Conservation (phyloP, 345 rosid species). For the Syzygium grande region DNA sequence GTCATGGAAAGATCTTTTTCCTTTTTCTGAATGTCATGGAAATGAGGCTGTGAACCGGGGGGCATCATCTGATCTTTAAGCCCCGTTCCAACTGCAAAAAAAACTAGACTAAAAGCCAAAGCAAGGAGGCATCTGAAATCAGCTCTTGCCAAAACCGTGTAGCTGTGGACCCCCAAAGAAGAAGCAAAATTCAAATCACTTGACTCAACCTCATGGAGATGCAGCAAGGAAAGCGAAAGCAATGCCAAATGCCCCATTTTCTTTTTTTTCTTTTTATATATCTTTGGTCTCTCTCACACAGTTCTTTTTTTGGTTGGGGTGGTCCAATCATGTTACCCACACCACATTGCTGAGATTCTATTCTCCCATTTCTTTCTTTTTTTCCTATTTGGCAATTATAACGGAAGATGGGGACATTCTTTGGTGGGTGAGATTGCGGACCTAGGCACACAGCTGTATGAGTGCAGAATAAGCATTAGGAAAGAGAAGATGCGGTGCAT, state of each 20-base stretch:
- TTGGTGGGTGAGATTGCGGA: not conserved
- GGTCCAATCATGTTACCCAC: not conserved
- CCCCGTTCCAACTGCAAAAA: not conserved
- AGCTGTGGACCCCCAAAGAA: not conserved
- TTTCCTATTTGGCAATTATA: not conserved
- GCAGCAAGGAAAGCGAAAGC: not conserved
- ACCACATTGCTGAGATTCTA: not conserved
- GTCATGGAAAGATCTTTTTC: not conserved
- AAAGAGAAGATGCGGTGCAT: not conserved
- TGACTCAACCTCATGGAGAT: not conserved
- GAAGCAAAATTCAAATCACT: not conserved
- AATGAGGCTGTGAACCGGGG: not conserved
- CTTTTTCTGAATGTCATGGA: not conserved
- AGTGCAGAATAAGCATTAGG: not conserved
- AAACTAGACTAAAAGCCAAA: not conserved
- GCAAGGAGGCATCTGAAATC: not conserved
- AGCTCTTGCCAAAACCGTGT: not conserved
- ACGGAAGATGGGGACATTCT: not conserved
- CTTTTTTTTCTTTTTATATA: rapidly evolving
- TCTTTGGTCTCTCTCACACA: not conserved
- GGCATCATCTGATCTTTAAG: not conserved
- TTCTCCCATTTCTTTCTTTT: not conserved
- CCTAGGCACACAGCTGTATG: not conserved
- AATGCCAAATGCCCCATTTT: not conserved
- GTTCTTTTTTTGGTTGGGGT: not conserved